Evolutionary conservation across 2,329 filamentous ascomycete species (phyloP), one percentile per base, ranked within the genome.

Genomic region (Exserohilum turcica): DNA sequence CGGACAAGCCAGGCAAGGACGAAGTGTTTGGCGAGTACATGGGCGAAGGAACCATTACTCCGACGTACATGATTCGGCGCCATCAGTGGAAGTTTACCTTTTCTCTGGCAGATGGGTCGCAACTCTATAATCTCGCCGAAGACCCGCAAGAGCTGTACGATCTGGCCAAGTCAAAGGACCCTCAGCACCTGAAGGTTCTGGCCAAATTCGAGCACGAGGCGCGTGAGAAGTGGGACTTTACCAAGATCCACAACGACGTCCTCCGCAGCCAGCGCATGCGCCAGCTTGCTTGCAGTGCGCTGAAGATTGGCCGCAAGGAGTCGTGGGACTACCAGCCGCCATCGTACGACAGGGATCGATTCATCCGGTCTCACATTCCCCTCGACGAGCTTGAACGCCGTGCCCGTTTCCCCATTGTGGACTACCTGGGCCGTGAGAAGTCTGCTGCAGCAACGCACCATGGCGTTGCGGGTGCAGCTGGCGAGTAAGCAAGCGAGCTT

Each of bases 1-100:
- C 70, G 2, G 66, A 74, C 33, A 66, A 84, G n/a, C 67, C 80
- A 68, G 86, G 85, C 35, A 87, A 88, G 56, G 92, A 97, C 73
- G 94, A 90, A 9, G 92, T 94, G n/a, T 89, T 93, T 66, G 92
- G 91, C 56, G 92, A 97, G 78, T 97, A 97, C 78, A 96, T 93
- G 69, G 92, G 91, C 43, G 92, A 97, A 76, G 92, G 92, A 42
- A 96, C 92, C 1, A 82, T 96, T 50, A 87, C 89, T 4, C 92
- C 92, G 1, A 84, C 95, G 51, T 91, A 96, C 82, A 97, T 97
- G 92, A 97, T 97, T 70, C 87, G 90, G 52, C 87, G 91, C 48
- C 91, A 91, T 7, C 82, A 84, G 40, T 97, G 91, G 91, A 97
- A 97, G 80, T 96, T 92, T 74, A 86, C 94, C 60, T 91, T 85